Percentiles rank a stretch among this genome's conserved stretches.
Conservation (phyloP, 2,329 filamentous ascomycete species). For the Polychaeton citri region DNA sequence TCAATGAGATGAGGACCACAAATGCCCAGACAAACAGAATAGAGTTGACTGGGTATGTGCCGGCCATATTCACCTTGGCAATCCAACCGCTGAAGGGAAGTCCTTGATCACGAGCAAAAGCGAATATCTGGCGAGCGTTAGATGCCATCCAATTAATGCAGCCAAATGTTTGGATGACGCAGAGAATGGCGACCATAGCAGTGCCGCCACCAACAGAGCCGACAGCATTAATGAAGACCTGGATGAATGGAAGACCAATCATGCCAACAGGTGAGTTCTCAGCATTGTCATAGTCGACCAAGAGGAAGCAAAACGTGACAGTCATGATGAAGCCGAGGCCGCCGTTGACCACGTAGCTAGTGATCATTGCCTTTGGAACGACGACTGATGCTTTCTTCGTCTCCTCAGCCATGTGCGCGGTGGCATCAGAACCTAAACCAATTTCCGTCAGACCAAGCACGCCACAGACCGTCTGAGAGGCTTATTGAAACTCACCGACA, state of each 20-base stretch:
- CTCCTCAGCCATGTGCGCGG: constrained; percentile 23
- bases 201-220: not conserved
- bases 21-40: constrained; percentile 3
- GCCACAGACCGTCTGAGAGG: not conserved
- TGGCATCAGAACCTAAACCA: constrained; percentile 25
- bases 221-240: not conserved
- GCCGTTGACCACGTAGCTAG: constrained; percentile 10
- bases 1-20: constrained; percentile 28
- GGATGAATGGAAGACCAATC: not conserved
- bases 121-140: constrained; percentile 14
- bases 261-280: not conserved
- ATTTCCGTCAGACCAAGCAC: constrained; percentile 10
- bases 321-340: constrained; percentile 16
- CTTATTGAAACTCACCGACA: not conserved
- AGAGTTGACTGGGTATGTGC: constrained; percentile 13
- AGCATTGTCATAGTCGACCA: not conserved
- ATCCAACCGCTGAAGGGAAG: constrained; percentile 16
- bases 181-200: not conserved
- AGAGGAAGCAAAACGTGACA: constrained; percentile 11
- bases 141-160: not conserved
- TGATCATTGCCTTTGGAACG: constrained; percentile 19
- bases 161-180: not conserved
- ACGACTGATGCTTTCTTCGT: constrained; percentile 16
- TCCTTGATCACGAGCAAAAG: constrained; percentile 17
- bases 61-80: constrained; percentile 6